Conservation (phyloP, 805 yeast species). For the Yamadazyma nakazawae region DNA sequence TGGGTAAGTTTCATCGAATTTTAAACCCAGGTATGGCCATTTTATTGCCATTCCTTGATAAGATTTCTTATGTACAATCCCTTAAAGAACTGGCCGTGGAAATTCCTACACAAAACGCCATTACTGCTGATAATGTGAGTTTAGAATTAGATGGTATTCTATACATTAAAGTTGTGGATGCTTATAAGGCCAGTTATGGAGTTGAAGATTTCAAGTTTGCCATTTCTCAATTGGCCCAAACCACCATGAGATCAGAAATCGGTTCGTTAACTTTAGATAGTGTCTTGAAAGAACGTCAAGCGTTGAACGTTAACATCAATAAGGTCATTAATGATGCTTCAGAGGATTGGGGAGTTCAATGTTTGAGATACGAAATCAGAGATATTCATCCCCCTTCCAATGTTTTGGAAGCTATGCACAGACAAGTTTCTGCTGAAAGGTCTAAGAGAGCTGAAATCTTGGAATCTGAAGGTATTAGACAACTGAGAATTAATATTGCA, state of each 20-base stretch:
- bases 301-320: slow-evolving; percentile 69
- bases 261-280: slow-evolving; percentile 79
- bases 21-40: slow-evolving; percentile 77
- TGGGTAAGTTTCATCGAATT: slow-evolving; percentile 73
- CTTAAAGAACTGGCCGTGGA: slow-evolving; percentile 83
- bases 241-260: slow-evolving; percentile 87
- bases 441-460: slow-evolving; percentile 84
- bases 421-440: slow-evolving; percentile 85
- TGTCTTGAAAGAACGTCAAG: slow-evolving; percentile 73
- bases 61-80: slow-evolving; percentile 76
- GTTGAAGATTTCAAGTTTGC: slow-evolving; percentile 88
- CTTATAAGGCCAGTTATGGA: slow-evolving; percentile 83
- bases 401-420: slow-evolving; percentile 86
- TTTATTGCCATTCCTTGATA: slow-evolving; percentile 68
- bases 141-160: slow-evolving; percentile 82
- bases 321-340: slow-evolving; percentile 83
- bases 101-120: slow-evolving; percentile 79
- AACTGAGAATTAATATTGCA: slow-evolving; percentile 75
- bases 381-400: slow-evolving; percentile 86
- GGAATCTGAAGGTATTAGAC: slow-evolving; percentile 82
- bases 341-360: slow-evolving; percentile 78
- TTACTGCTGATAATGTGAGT: slow-evolving; percentile 82
- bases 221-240: slow-evolving; percentile 80
- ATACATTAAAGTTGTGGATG: slow-evolving; percentile 72
- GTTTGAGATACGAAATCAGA: slow-evolving; percentile 80